A percentile compares a stretch with the other conserved stretches of the same genome.
These are phyloP conservation scores for Phytophthora pseudosyringae DNA, from an alignment of 352 stramenopile species.

Conservation along the genomic window DNA sequence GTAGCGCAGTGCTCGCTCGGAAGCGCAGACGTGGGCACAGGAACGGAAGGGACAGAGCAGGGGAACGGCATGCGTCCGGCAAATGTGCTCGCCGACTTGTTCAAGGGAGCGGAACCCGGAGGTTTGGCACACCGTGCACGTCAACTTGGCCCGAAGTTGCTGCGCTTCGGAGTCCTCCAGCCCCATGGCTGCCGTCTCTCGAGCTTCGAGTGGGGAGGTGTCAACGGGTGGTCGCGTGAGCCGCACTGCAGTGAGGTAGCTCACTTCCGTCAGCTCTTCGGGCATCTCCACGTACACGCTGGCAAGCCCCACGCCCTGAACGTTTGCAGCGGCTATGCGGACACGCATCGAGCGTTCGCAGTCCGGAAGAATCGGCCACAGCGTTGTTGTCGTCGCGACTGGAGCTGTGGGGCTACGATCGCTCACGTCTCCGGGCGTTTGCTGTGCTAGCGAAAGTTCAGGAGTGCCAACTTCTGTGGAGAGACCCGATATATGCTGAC, in stretches of 20 bases:
- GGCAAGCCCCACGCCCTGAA: slow-evolving; percentile 57
- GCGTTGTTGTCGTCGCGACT: slow-evolving; percentile 54
- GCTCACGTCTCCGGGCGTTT: not conserved
- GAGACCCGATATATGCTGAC: slow-evolving; percentile 11
- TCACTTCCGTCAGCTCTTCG: slow-evolving; percentile 64
- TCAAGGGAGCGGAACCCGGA: slow-evolving; percentile 25
- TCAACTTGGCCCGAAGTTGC: slow-evolving; percentile 41
- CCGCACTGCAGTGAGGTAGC: slow-evolving; percentile 51
- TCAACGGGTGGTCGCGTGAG: slow-evolving; percentile 49
- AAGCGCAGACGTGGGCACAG: slow-evolving; percentile 73
- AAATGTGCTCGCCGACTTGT: slow-evolving; percentile 67
- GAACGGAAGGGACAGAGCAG: slow-evolving; percentile 79
- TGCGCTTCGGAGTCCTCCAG: slow-evolving; percentile 44
- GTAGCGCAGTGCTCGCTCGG: slow-evolving; percentile 70
- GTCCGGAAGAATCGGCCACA: slow-evolving; percentile 67
- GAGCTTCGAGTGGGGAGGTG: slow-evolving; percentile 47
- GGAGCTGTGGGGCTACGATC: not conserved
- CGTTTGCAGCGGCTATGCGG: slow-evolving; percentile 68
- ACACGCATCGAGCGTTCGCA: slow-evolving; percentile 54
- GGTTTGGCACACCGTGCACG: slow-evolving; percentile 61
- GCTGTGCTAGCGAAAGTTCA: not conserved
- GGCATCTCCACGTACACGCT: slow-evolving; percentile 66
- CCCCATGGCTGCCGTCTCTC: slow-evolving; percentile 47
- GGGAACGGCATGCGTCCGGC: slow-evolving; percentile 58
- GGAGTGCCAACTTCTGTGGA: not conserved